Evolutionary conservation across 1,139 yeast species (phyloP).

Genomic region (Diutina ranongensis): DNA sequence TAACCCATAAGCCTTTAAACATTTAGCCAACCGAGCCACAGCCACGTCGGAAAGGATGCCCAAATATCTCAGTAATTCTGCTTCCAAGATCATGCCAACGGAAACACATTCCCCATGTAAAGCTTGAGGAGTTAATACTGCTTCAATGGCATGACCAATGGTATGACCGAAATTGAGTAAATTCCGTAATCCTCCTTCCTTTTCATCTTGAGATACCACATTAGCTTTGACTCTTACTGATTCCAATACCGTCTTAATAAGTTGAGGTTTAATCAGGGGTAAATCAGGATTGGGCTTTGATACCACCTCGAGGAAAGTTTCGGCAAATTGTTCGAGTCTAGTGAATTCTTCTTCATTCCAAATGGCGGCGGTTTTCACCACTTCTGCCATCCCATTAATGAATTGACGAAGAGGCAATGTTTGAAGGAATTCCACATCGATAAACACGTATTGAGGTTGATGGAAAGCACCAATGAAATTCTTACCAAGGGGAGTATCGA

Average conservation of each 20-base stretch:
- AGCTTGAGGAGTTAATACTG: conserved; percentile 89
- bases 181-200: conserved; percentile 91
- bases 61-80: conserved; percentile 82
- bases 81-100: conserved; percentile 89
- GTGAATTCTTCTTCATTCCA: conserved; percentile 89
- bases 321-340: conserved; percentile 69
- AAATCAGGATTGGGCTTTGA: conserved; percentile 38
- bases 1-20: conserved; percentile 73
- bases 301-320: conserved; percentile 52
- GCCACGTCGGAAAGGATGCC: conserved; percentile 89
- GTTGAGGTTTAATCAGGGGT: conserved; percentile 55
- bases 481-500: conserved; percentile 95
- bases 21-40: conserved; percentile 79
- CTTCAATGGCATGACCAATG: conserved; percentile 97
- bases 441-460: conserved; percentile 86
- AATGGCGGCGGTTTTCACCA: conserved; percentile 94
- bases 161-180: conserved; percentile 93
- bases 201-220: conserved; percentile 90
- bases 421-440: conserved; percentile 77
- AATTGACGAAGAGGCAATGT: conserved; percentile 90
- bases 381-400: conserved; percentile 98
- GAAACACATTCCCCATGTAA: conserved; percentile 97
- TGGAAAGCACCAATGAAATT: conserved; percentile 96
- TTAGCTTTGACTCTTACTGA: conserved; percentile 86
- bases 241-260: conserved; percentile 70